Base-by-base conservation (phyloP, 495 filamentous ascomycete genomes). In the Astrothelium subdiscretum region DNA sequence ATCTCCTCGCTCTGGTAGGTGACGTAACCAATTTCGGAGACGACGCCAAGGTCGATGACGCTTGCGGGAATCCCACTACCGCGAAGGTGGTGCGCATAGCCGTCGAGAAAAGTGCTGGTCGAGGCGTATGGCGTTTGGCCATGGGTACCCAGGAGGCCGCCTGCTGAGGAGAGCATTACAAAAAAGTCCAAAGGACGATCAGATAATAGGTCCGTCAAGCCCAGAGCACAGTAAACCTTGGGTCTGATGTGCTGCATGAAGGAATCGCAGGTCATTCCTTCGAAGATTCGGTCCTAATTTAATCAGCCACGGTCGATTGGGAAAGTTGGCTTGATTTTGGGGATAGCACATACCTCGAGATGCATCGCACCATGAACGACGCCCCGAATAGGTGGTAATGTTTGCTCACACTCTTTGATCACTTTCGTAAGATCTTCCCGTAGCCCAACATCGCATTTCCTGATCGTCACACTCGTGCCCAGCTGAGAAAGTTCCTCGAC, bases 181-280 rank as follows among this genome's bases (percentile, higher is more conserved):
- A 66, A 66, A 38, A 63, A 62, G 61, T 66, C 64, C 6, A 66
- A 57, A 12, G 51, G 31, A 48, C 43, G 64, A 42, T 24, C n/a
- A 22, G 26, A 40, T 3, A 43, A 27, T 11, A 31, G 13, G 4
- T 62, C 15, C 59, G 62, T 60, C 24, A 65, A 60, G 35, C 62
- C 62, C 44, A n/a, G 40, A n/a, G 63, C 32, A 24, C 63, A 60
- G 32, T 40, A 15, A n/a, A 65, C 44, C 32, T 65, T 65, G 44
- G 59, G 63, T 22, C 44, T 24, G 15, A 58, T 59, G 13, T 27
- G 31, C 22, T 32, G 13, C 31, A 26, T 26, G 31, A 38, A 63
- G 29, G 13, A 26, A 15, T 51, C 24, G 54, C 27, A 51, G 3
- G 61, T 57, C 52, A 63, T 59, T 20, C 31, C 52, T 31, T 57